Base-by-base conservation (phyloP, 129 eudicot genomes). In the Ambrosia artemisiifolia region DNA sequence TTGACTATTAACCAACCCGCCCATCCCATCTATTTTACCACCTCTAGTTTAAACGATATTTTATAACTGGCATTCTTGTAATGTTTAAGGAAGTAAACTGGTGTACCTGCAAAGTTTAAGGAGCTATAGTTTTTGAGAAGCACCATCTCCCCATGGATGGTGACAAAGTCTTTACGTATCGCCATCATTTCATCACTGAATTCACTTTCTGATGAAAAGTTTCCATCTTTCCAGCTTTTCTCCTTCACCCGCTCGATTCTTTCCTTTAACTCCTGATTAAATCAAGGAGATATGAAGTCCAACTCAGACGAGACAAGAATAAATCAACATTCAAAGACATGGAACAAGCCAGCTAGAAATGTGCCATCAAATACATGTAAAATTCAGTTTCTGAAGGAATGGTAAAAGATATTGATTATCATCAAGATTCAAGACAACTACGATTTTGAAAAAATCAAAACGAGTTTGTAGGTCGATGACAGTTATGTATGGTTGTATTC, bases 101-200 rank as follows among this genome's bases (percentile, higher is more conserved):
- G 4, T 47, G 30, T 86, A 94, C 99, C 99, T 77, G 95, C 96
- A 90, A 88, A 88, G 72, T 94, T 94, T 49, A 94, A 86, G 80
- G 93, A 88, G 85, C 99, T 90, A 65, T 94, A 94, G 66, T 84
- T 94, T 82, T 88, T 90, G 11, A 94, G 94, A 79, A 94, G 97
- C 80, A 94, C 96, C 99, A 90, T 88, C 66, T 94, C 96, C 63
- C 97, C 99, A 57, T 90, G 89, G 65, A 90, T 94, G 18, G 91
- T 64, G 55, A 88, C 93, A 65, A 88, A 90, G 49, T 94, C 97
- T 72, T 70, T 86, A 49, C 92, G 96, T 72, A 94, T 88, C 42
- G 72, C 88, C 87, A 91, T 83, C 82, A 83, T 82, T 61, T 88
- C 92, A 43, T 84, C 83, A 67, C 84, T 80, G 74, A 84, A 78